Evolutionary conservation across 1,284 basidiomycete species (phyloP).

Genomic region (Pterulicium gracile): DNA sequence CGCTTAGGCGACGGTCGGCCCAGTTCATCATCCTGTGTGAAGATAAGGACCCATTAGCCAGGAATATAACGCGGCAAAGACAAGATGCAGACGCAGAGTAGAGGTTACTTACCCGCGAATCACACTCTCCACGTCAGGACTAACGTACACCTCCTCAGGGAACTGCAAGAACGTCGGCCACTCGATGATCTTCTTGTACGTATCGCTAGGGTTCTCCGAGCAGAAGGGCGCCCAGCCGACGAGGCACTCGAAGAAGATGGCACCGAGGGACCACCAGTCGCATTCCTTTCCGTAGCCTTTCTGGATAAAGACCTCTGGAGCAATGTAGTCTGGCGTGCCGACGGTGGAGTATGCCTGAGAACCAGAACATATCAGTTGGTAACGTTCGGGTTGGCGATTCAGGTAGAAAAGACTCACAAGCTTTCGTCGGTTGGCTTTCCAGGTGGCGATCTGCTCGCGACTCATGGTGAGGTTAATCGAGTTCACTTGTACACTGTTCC

Average conservation of each 20-base stretch:
- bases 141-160: constrained; percentile 94
- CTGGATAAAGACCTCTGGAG: constrained; percentile 96
- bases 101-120: constrained; percentile 54
- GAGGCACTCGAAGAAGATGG: constrained; percentile 98
- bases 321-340: constrained; percentile 89
- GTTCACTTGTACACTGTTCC: constrained; percentile 94
- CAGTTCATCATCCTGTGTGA: constrained; percentile 70
- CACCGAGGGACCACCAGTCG: constrained; percentile 96
- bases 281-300: constrained; percentile 98
- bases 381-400: too few species aligned
- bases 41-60: too few species aligned
- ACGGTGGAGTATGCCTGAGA: constrained; percentile 92
- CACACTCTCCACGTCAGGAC: constrained; percentile 86
- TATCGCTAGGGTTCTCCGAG: constrained; percentile 95
- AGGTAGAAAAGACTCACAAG: constrained; percentile 41
- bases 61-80: constrained; percentile 2
- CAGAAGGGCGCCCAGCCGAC: constrained; percentile 98
- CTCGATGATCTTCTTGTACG: constrained; percentile 97
- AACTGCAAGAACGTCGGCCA: constrained; percentile 89
- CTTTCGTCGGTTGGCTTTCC: constrained; percentile 98
- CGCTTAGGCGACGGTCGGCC: constrained; percentile 67
- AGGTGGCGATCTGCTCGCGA: constrained; percentile 91
- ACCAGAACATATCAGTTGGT: constrained; percentile 3
- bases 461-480: constrained; percentile 94
- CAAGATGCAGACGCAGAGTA: constrained; percentile 3